phyloP scores from a whole-genome alignment of 371 early-diverging fungal species.

The Aphelidium insulamus region DNA sequence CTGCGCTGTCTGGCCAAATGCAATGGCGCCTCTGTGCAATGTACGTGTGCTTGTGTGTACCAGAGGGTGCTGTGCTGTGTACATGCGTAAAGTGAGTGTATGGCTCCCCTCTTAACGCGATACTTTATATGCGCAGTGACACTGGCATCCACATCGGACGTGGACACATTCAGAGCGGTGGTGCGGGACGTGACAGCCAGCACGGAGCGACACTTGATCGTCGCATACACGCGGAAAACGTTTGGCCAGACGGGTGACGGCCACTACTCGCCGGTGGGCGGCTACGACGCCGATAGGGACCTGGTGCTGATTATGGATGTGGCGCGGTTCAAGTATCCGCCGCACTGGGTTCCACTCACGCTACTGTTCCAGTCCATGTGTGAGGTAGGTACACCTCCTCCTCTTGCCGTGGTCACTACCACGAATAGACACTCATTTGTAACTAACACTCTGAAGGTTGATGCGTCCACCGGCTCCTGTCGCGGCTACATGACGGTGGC shows the following conservation, averaged over 20 bases:
- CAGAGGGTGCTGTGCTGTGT: constrained; percentile 1
- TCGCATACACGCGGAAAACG: too few species aligned
- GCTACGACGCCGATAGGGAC: background rate
- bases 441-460: too few species aligned
- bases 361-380: too few species aligned
- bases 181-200: too few species aligned
- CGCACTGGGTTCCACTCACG: too few species aligned
- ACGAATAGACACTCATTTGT: too few species aligned
- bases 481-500: too few species aligned
- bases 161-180: background rate
- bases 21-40: background rate
- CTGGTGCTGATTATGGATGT: constrained; percentile 1
- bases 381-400: too few species aligned
- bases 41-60: background rate
- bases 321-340: constrained; percentile 2
- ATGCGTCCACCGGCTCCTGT: too few species aligned
- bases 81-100: background rate
- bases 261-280: constrained; percentile 2
- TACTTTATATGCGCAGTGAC: background rate
- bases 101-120: background rate
- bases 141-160: background rate
- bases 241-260: constrained; percentile 2
- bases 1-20: background rate
- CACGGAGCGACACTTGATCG: too few species aligned
- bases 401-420: too few species aligned